Evolutionary conservation across 495 filamentous ascomycete genomes (phyloP).

Genomic region (Filosporella fistucella): DNA sequence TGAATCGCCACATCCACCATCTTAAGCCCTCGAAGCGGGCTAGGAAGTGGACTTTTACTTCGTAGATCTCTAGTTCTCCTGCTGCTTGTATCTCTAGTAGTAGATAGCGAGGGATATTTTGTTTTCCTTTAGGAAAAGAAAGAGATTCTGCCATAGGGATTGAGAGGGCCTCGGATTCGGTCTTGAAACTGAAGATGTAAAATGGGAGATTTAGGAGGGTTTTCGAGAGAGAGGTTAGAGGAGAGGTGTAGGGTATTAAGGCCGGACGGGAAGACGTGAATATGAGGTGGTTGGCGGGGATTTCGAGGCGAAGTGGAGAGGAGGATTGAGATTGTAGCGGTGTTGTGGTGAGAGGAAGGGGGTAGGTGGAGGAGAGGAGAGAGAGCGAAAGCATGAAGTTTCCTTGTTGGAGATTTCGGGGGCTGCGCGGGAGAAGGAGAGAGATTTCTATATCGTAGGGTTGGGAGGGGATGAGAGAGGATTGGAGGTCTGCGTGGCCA

Average conservation of each 20-base stretch:
- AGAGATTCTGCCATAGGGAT: slow-evolving; percentile 69
- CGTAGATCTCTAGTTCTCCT: slow-evolving; percentile 69
- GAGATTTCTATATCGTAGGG: slow-evolving; percentile 59
- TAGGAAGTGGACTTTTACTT: slow-evolving; percentile 57
- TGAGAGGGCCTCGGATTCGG: slow-evolving; percentile 40
- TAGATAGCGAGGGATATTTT: slow-evolving; percentile 51
- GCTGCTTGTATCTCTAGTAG: slow-evolving; percentile 65
- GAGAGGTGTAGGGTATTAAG: slow-evolving; percentile 62
- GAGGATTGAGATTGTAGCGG: slow-evolving; percentile 7
- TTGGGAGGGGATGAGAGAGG: slow-evolving; percentile 45
- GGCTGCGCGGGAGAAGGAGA: slow-evolving; percentile 56
- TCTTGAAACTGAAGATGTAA: slow-evolving; percentile 53
- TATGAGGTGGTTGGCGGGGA: slow-evolving; percentile 21
- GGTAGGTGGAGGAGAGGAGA: slow-evolving; percentile 42
- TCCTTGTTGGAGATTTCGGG: slow-evolving; percentile 54
- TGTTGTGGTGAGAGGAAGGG: slow-evolving; percentile 8
- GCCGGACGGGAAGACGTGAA: slow-evolving; percentile 54
- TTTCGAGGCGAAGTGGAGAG: slow-evolving; percentile 7
- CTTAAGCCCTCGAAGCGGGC: slow-evolving; percentile 72
- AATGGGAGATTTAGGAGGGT: slow-evolving; percentile 47
- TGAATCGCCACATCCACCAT: slow-evolving; percentile 83
- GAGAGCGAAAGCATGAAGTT: slow-evolving; percentile 94
- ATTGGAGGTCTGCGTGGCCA: slow-evolving; percentile 39
- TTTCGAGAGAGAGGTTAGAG: slow-evolving; percentile 36
- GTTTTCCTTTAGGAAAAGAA: slow-evolving; percentile 52